Percentiles rank a stretch among this genome's conserved stretches.
Evolutionary conservation across 768 basidiomycete species (phyloP).

Genomic region (Chiua virens): DNA sequence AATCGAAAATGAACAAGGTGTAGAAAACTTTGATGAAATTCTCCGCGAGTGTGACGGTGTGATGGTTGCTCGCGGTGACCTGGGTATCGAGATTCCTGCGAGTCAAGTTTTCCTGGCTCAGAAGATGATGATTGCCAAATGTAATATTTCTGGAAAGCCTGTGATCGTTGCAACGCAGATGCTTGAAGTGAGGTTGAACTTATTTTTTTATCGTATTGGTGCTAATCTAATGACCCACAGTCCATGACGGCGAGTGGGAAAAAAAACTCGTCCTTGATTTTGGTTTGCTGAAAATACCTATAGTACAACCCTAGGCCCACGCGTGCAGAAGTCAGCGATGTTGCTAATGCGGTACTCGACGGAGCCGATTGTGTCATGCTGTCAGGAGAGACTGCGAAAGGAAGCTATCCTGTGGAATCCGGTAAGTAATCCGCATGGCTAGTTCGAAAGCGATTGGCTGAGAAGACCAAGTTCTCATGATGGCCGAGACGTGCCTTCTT

Average conservation of each 20-base stretch:
- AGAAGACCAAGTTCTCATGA: constrained; percentile 79
- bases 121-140: constrained; percentile 99
- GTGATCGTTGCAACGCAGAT: constrained; percentile 99
- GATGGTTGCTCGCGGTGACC: constrained; percentile 99
- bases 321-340: constrained; percentile 98
- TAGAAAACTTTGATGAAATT: constrained; percentile 99
- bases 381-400: constrained; percentile 99
- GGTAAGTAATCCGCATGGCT: constrained; percentile 46
- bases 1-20: constrained; percentile 99
- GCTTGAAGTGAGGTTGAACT: constrained; percentile 72
- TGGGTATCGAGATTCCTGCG: constrained; percentile 99
- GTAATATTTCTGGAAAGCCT: constrained; percentile 97
- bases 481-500: constrained; percentile 98
- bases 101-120: constrained; percentile 98
- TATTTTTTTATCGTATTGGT: not conserved
- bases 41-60: constrained; percentile 94
- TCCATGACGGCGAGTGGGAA: constrained; percentile 80
- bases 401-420: constrained; percentile 92
- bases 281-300: constrained; percentile 8
- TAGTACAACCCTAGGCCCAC: constrained; percentile 98
- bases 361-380: constrained; percentile 99
- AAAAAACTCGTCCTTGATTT: not conserved
- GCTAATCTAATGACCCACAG: constrained; percentile 37
- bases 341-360: constrained; percentile 98
- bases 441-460: constrained; percentile 1